Conservation (phyloP, 2,329 filamentous ascomycete genomes). For the Talaromyces amestolkiae region DNA sequence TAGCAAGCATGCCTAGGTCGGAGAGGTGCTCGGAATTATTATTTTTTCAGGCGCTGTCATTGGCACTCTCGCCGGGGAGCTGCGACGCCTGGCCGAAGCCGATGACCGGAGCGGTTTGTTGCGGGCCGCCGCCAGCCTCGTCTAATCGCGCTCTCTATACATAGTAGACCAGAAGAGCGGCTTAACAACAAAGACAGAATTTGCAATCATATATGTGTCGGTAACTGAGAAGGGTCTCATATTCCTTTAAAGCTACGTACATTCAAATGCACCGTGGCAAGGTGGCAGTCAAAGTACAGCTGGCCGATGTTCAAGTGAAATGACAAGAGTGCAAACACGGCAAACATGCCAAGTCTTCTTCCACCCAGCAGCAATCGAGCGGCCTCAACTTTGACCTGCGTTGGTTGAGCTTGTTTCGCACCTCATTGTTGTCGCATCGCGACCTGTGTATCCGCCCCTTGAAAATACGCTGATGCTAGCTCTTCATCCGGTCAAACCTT, state of each 20-base stretch:
- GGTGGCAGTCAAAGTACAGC: not conserved
- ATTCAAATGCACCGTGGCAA: not conserved
- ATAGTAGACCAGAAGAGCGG: not conserved
- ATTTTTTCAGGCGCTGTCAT: constrained; percentile 2
- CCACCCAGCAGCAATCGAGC: not conserved
- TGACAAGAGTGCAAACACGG: constrained; percentile 6
- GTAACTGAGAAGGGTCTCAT: not conserved
- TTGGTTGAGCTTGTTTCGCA: not conserved
- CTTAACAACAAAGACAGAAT: not conserved
- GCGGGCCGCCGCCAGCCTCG: constrained; percentile 4
- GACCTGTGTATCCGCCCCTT: not conserved
- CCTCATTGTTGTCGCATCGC: not conserved
- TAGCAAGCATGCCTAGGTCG: not conserved
- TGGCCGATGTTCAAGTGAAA: not conserved
- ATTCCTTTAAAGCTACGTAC: not conserved
- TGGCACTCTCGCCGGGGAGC: constrained; percentile 3
- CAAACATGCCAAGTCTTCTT: constrained; percentile 18
- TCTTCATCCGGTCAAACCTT: not conserved
- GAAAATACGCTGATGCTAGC: not conserved
- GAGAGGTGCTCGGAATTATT: not conserved
- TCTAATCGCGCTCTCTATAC: not conserved
- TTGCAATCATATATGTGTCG: not conserved
- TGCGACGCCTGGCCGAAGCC: constrained; percentile 4
- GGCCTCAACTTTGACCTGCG: not conserved
- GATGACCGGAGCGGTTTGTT: constrained; percentile 15